These are phyloP conservation scores for Triticum dicoccoides DNA, from an alignment of 176 grass and related monocot genomes.

Conservation along the genomic window DNA sequence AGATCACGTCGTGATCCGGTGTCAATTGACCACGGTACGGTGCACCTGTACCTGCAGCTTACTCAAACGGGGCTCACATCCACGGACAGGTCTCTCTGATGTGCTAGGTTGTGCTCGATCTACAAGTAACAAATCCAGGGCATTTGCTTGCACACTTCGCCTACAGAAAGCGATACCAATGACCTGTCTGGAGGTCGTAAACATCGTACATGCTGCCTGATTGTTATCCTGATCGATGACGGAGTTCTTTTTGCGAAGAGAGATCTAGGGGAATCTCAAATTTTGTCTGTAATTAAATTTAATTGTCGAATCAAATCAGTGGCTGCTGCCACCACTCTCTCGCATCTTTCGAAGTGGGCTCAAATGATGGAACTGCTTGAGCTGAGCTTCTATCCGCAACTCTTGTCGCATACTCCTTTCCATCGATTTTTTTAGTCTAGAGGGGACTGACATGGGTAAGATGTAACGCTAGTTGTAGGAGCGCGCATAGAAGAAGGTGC, in stretches of 20 bases:
- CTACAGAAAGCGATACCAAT: not conserved
- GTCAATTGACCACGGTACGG: not conserved
- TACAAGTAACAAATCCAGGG: not conserved
- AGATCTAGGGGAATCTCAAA: no score
- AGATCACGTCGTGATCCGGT: not conserved
- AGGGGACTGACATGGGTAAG: not conserved
- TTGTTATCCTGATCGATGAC: not conserved
- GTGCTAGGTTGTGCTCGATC: not conserved
- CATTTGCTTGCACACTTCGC: not conserved
- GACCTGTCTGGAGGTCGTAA: not conserved
- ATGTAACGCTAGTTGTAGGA: not conserved
- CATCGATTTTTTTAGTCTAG: not conserved
- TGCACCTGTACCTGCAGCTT: not conserved
- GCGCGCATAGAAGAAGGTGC: not conserved
- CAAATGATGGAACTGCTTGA: not conserved
- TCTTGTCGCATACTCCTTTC: not conserved
- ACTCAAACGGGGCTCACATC: not conserved
- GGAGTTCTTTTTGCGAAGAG: not conserved
- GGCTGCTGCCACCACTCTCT: not conserved
- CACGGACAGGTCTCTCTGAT: not conserved
- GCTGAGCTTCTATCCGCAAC: not conserved
- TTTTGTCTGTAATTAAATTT: not conserved
- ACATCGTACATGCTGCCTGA: not conserved
- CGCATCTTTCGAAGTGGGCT: not conserved
- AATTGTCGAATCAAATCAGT: not conserved